Base-by-base conservation (phyloP, 345 rosid species). In the Salix brachista region DNA sequence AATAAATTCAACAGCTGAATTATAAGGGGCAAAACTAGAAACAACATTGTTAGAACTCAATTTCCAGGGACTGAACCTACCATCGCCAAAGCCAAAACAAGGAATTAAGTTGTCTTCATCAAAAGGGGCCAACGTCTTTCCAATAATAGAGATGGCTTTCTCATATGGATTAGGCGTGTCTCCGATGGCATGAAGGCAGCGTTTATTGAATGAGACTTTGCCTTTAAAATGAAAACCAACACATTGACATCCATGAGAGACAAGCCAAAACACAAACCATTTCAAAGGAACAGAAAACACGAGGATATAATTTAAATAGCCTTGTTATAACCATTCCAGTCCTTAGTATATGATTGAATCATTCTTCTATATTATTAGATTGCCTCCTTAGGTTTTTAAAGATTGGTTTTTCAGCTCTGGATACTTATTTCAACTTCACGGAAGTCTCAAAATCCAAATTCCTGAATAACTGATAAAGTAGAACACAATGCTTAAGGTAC, bases 41-140 rank as follows among this genome's bases (percentile, higher is more conserved):
- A 32, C 25, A 3, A 62, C 46, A 64, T 42, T 58, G 26, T 8
- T 23, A 42, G 42, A 25, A 60, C 64, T 25, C 77, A 36, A 32
- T 6, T 6, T 42, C 13, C 48, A 36, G 14, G 77, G 21, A 68
- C 19, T 8, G 10, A 37, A 67, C 81, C 3, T 83, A 88, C 93
- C 89, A 72, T 94, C 98, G n/a, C 97, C 98, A 82, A 93, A 93
- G 75, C 97, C 98, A 68, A 87, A 90, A 78, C 95, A 90, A 32
- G 95, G 98, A 56, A 94, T 88, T 32, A 94, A 80, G 83, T 90
- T 88, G 80, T 94, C 98, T 3, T 94, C 98, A 17, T 94, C 98
- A 61, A 94, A 94, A 26, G 95, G 90, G 76, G 98, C 88, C 79
- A 93, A 67, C 7, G 98, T 91, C 81, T 81, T 88, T 32, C 98